A percentile compares a stretch with the other conserved stretches of the same genome.
Evolutionary conservation across 371 early-diverging fungal genomes (phyloP).

Genomic region (Chytridiales sp.): DNA sequence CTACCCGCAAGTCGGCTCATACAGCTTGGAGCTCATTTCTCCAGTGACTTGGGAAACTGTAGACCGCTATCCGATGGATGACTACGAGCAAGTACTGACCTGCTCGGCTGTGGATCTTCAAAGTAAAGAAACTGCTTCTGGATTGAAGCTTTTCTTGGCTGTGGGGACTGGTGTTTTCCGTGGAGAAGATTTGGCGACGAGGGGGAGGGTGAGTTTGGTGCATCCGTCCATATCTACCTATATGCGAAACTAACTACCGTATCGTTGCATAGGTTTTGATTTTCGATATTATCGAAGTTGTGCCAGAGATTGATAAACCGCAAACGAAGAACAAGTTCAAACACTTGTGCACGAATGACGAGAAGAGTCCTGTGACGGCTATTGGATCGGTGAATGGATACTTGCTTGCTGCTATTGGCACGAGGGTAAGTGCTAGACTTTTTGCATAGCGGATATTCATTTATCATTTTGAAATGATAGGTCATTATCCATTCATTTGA

Average conservation of each 20-base stretch:
- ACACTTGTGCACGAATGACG: slow-evolving; percentile 77
- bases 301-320: slow-evolving; percentile 93
- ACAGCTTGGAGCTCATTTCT: slow-evolving; percentile 81
- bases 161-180: slow-evolving; percentile 87
- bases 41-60: slow-evolving; percentile 95
- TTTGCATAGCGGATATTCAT: not conserved
- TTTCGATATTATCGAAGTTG: slow-evolving; percentile 96
- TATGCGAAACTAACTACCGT: not conserved
- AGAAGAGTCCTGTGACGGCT: slow-evolving; percentile 93
- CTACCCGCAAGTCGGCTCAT: slow-evolving; percentile 64
- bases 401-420: slow-evolving; percentile 85
- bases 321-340: slow-evolving; percentile 94
- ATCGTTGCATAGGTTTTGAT: slow-evolving; percentile 66
- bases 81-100: slow-evolving; percentile 83
- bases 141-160: slow-evolving; percentile 82
- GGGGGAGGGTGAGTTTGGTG: slow-evolving; percentile 70
- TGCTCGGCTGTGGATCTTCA: slow-evolving; percentile 81
- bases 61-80: slow-evolving; percentile 73
- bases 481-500: slow-evolving; percentile 89
- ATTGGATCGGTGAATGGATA: slow-evolving; percentile 85
- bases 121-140: slow-evolving; percentile 83
- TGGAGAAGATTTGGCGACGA: slow-evolving; percentile 91
- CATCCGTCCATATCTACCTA: not conserved
- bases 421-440: slow-evolving; percentile 62
- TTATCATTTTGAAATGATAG: slow-evolving; percentile 27